Base-by-base conservation (phyloP, 2,329 filamentous ascomycete species). In the Coniella vitis region DNA sequence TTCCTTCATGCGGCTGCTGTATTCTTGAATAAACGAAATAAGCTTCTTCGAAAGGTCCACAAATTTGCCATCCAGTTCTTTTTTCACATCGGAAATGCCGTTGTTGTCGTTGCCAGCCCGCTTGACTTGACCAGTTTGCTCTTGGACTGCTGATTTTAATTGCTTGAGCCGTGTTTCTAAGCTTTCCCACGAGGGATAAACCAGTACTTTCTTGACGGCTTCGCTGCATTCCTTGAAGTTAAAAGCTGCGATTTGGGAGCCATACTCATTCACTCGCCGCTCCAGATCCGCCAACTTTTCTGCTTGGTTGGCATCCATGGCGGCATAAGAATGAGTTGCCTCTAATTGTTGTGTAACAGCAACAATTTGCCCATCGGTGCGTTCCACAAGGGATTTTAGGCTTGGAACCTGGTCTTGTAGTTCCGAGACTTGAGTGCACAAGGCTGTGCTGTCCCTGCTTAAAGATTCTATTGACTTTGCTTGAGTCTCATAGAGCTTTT, bases 211-310 rank as follows among this genome's bases (percentile, higher is more conserved):
- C 4, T 36, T 17, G n/a, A 51, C 34, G 7, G 31, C 12, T 1
- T 53, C 32, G n/a, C 38, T 29, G 13, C 44, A 38, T 7, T 25
- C 32, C 17, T 51, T 47, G 13, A 40, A 34, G 21, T 48, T 48
- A 34, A 53, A 44, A 4, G 36, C 40, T 25, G 38, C 13, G 9
- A 53, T 20, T 7, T 37, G 20, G 3, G 2, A 9, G 4, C 47
- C 51, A 25, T 47, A 44, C 4, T 40, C 14, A 8, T 48, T 19
- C 31, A 53, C 32, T 17, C 22, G 16, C 2, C 20, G 20, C 10
- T 47, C 31, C 44, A 53, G 4, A 16, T 16, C 31, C 12, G 22
- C 38, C 25, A 51, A 7, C 12, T 29, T 22, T 22, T n/a, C 25
- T 17, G 41, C 21, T 13, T 42, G 36, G 22, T 47, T 35, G 40